phyloP scores from a whole-genome alignment of 257 asterid species.

The Dorcoceras hygrometricum region DNA sequence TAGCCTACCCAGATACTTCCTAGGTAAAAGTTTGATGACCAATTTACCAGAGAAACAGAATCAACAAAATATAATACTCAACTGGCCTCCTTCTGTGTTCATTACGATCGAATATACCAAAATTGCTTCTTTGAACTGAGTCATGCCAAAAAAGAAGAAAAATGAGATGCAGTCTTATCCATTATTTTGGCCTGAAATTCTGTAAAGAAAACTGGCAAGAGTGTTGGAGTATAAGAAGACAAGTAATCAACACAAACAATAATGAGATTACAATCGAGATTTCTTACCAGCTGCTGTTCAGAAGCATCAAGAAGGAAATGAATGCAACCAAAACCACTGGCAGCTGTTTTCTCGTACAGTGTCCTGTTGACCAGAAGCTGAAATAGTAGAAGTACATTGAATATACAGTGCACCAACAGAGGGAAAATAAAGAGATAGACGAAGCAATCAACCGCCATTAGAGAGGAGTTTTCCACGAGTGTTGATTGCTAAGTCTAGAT shows the following conservation, averaged over 20 bases:
- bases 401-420: no score
- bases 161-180: constrained; percentile 12
- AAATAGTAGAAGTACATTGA: no score
- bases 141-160: constrained; percentile 29
- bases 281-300: constrained; percentile 87
- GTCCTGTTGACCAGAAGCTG: constrained; percentile 93
- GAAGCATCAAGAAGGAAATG: constrained; percentile 96
- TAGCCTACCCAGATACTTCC: neutral
- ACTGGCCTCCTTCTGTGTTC: constrained; percentile 51
- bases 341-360: constrained; percentile 86
- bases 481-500: no score
- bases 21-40: constrained; percentile 9
- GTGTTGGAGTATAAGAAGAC: neutral
- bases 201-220: neutral
- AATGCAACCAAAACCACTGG: constrained; percentile 94
- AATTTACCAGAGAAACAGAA: constrained; percentile 14
- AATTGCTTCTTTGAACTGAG: constrained; percentile 90
- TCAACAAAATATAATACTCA: constrained; percentile 22
- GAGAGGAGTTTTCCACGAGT: no score
- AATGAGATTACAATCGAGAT: constrained; percentile 21
- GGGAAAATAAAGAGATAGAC: no score
- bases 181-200: constrained; percentile 6
- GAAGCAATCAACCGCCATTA: no score
- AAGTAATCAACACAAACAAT: constrained; percentile 13
- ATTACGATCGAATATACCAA: constrained; percentile 76